phyloP scores from a whole-genome alignment of 176 grass and related monocot species.

The Areca catechu region DNA sequence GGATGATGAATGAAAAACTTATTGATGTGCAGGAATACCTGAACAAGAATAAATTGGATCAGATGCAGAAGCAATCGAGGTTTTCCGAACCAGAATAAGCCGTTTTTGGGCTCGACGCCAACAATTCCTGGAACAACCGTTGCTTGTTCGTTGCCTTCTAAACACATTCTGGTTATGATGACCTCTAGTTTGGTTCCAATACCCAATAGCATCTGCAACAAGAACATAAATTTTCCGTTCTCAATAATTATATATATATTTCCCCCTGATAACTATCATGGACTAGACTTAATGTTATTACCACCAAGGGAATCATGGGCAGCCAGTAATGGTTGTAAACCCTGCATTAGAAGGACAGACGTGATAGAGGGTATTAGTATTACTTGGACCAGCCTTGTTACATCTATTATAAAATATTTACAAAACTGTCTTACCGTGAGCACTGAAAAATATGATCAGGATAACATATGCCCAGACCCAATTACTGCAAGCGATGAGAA shows the following conservation, averaged over 20 bases:
- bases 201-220: slow-evolving; percentile 6
- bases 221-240: too few species aligned
- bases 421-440: background rate
- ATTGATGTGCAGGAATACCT: background rate
- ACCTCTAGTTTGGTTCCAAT: slow-evolving; percentile 10
- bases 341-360: background rate
- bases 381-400: too few species aligned
- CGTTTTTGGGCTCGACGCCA: background rate
- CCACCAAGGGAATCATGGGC: slow-evolving; percentile 6
- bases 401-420: too few species aligned
- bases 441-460: slow-evolving; percentile 10
- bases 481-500: background rate
- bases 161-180: slow-evolving; percentile 15
- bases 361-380: background rate
- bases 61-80: slow-evolving; percentile 7
- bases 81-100: slow-evolving; percentile 5
- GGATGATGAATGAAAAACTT: too few species aligned
- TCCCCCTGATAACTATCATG: background rate
- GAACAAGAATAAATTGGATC: slow-evolving; percentile 11
- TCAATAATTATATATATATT: background rate
- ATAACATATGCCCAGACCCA: slow-evolving; percentile 8
- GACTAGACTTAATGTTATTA: background rate
- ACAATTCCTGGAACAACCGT: slow-evolving; percentile 5
- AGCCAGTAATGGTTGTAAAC: slow-evolving; percentile 10
- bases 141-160: slow-evolving; percentile 1